Evolutionary conservation across 495 filamentous ascomycete species (phyloP), one percentile per base, ranked within the genome.

Genomic region (Hypomontagnella monticulosa): DNA sequence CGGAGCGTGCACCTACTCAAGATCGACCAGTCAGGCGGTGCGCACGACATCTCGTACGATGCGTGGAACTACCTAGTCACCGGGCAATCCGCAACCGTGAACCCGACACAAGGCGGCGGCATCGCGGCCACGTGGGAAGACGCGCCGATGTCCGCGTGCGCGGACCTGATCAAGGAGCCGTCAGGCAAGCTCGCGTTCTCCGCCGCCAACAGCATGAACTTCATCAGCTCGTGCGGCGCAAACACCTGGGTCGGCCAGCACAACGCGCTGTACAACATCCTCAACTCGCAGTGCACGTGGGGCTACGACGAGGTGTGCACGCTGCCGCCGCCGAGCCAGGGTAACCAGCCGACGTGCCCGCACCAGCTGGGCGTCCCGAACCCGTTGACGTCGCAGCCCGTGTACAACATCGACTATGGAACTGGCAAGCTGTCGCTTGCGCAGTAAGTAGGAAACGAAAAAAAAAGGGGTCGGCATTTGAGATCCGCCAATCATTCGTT

Each of bases 241-340:
- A 52, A 48, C 58, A 72, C 64, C 60, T 77, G 71, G 66, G 69
- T 72, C 40, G 66, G 43, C 16, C 42, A 73, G 55, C 70, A 77
- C 65, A 53, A 71, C 61, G 67, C 64, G 4, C 58, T 77, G 9
- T 72, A 75, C 61, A 77, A 77, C 63, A 73, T 77, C 49, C 34
- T 51, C 33, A 73, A 75, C 61, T 15, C 70, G 19, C 43, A 67
- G 43, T 77, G 75, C 61, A 68, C 66, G 19, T 69, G 46, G 27
- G 75, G 75, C 34, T 57, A 60, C 61, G 65, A 75, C 57, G 73
- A 73, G 67, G 42, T 32, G 10, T 75, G 73, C 65, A 47, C 42
- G 14, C 48, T 75, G 36, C 55, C 56, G 36, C 55, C 62, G 38
- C 64, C 67, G 6, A 61, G 43, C 41, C 37, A 43, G 38, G 63